Base-by-base conservation (phyloP, 352 stramenopile species). In the Phytophthora litchii region DNA sequence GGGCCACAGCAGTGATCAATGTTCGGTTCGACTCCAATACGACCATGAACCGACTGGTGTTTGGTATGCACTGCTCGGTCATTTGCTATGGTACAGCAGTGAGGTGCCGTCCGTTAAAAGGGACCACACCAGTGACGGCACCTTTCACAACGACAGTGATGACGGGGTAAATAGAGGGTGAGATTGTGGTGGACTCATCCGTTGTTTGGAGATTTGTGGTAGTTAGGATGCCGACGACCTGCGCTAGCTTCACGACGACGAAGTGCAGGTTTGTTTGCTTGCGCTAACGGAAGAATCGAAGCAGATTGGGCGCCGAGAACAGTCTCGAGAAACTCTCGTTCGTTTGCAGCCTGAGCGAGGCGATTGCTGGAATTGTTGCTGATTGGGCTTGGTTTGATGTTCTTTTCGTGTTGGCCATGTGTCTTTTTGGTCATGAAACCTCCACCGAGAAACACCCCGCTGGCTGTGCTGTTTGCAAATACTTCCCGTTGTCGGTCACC, bases 31-130 rank as follows among this genome's bases (percentile, higher is more conserved):
- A 92, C 64, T 87, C 82, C 36, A 93, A 89, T 65, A 90, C 80
- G 66, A 91, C 84, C 11, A 93, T 93, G 84, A 93, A 93, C 45
- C 82, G 84, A 36, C 76, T 93, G 42, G 80, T 93, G 37, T 93
- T 93, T 44, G 84, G 84, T 9, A 74, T 93, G 57, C 84, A 93
- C 64, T 92, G 82, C 65, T 89, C 81, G 3, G 78, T 90, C 12
- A 79, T 92, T 19, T 88, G 81, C 54, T 93, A 93, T 56, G 84
- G 84, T 29, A 93, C 84, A 1, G 84, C 84, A 3, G 84, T 93
- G 54, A 73, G 71, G 21, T 91, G 82, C 46, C 76, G 77, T 23
- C 72, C 77, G 1, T 41, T 72, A 9, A 41, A 29, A 41, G 54
- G 46, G 9, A 14, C n/a, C 44, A 27, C 19, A 44, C 27, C 54